Percentiles rank a stretch among this genome's conserved stretches.
Conservation (phyloP, 2,329 filamentous ascomycete species). For the Pleoardoris graminearum region DNA sequence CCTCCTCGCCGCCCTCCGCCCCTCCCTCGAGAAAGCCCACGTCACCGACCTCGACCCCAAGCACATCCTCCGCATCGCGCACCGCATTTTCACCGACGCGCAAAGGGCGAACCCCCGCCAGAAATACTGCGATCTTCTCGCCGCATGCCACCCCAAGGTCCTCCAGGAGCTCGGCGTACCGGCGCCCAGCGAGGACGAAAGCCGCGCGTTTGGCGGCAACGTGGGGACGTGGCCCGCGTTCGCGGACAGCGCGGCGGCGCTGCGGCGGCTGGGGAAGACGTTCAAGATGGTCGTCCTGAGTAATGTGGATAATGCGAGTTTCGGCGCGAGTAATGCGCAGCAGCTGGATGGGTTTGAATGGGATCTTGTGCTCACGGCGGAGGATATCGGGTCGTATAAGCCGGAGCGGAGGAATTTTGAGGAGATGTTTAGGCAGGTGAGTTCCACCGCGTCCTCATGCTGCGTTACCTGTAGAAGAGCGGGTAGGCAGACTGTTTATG, state of each 20-base stretch:
- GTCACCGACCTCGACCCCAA: slow-evolving; percentile 29
- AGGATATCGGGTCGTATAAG: slow-evolving; percentile 74
- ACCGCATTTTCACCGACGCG: slow-evolving; percentile 47
- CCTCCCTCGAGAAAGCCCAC: slow-evolving; percentile 49
- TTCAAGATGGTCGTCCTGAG: slow-evolving; percentile 65
- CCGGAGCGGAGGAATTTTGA: slow-evolving; percentile 67
- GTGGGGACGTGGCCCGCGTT: slow-evolving; percentile 62
- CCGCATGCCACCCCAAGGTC: slow-evolving; percentile 53
- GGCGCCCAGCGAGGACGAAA: slow-evolving; percentile 46
- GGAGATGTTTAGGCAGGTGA: slow-evolving; percentile 61
- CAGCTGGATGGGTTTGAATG: slow-evolving; percentile 60
- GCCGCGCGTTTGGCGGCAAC: slow-evolving; percentile 55
- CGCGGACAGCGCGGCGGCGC: slow-evolving; percentile 59
- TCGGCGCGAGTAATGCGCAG: slow-evolving; percentile 52
- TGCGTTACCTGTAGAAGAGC: too few relatives aligned
- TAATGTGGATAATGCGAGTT: slow-evolving; percentile 62
- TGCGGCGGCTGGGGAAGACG: slow-evolving; percentile 53
- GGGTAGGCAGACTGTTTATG: too few relatives aligned
- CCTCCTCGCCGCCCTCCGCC: slow-evolving; percentile 58
- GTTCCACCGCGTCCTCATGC: neutral
- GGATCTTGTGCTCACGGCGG: slow-evolving; percentile 68
- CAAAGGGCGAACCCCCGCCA: slow-evolving; percentile 60
- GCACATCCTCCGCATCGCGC: slow-evolving; percentile 47
- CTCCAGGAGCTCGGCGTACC: slow-evolving; percentile 50
- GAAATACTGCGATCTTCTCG: slow-evolving; percentile 64